A percentile compares a stretch with the other conserved stretches of the same genome.
Conservation (phyloP, 305 asterid species). For the Caryopteris hybrid region DNA sequence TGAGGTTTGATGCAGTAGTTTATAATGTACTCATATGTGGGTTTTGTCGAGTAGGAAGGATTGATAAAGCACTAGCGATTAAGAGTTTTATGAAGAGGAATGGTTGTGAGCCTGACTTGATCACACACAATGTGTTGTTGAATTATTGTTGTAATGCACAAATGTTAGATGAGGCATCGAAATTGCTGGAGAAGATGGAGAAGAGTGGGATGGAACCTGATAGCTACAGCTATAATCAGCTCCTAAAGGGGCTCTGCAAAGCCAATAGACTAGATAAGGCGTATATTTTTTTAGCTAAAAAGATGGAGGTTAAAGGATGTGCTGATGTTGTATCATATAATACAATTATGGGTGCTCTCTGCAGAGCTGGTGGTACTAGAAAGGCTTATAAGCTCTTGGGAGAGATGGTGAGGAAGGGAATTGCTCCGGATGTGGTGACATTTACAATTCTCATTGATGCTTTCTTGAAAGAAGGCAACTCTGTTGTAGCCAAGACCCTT, state of each 20-base stretch:
- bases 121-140: slow-evolving; percentile 72
- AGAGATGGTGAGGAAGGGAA: slow-evolving; percentile 74
- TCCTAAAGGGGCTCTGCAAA: slow-evolving; percentile 80
- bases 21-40: slow-evolving; percentile 76
- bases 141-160: slow-evolving; percentile 64
- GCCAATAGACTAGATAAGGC: slow-evolving; percentile 74
- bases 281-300: slow-evolving; percentile 44
- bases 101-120: slow-evolving; percentile 82
- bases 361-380: slow-evolving; percentile 45
- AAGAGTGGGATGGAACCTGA: slow-evolving; percentile 60
- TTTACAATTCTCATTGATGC: slow-evolving; percentile 74
- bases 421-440: slow-evolving; percentile 74
- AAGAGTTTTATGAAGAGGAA: slow-evolving; percentile 72
- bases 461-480: slow-evolving; percentile 59
- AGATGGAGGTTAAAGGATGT: slow-evolving; percentile 69
- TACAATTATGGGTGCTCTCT: slow-evolving; percentile 67
- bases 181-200: slow-evolving; percentile 66
- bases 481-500: slow-evolving; percentile 49
- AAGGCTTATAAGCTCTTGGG: slow-evolving; percentile 62
- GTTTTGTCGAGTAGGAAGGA: slow-evolving; percentile 75
- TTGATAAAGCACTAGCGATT: slow-evolving; percentile 78
- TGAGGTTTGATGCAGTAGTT: slow-evolving; percentile 47
- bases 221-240: slow-evolving; percentile 74
- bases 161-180: slow-evolving; percentile 74
- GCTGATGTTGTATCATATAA: slow-evolving; percentile 84